These are phyloP conservation scores for Rossbeevera mucosa DNA, from an alignment of 768 basidiomycete species.

Conservation along the genomic window DNA sequence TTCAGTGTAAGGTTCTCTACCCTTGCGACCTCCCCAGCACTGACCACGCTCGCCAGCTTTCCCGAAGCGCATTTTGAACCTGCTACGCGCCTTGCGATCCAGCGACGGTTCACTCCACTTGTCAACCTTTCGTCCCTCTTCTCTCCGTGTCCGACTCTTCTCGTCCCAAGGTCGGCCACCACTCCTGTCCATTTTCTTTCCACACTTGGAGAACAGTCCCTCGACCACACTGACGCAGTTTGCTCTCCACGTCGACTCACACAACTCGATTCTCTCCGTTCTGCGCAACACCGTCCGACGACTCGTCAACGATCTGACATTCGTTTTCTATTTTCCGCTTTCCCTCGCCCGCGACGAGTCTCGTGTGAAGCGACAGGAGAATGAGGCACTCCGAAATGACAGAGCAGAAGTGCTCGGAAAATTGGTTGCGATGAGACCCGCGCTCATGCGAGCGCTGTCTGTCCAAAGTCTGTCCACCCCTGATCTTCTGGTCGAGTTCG, in stretches of 20 bases:
- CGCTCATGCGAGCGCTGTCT: conserved; percentile 35
- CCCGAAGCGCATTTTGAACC: conserved; percentile 21
- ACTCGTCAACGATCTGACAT: conserved; percentile 10
- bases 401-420: conserved; percentile 64
- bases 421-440: conserved; percentile 51
- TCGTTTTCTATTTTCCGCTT: conserved; percentile 45
- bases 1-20: conserved; percentile 57
- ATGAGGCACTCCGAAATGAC: conserved; percentile 63
- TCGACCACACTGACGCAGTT: conserved; percentile 21
- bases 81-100: conserved; percentile 41
- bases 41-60: conserved; percentile 20
- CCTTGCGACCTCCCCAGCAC: background rate
- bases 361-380: conserved; percentile 48
- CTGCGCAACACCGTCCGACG: conserved; percentile 8
- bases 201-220: conserved; percentile 45
- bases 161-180: conserved; percentile 38
- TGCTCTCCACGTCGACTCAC: conserved; percentile 3
- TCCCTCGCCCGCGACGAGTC: conserved; percentile 67
- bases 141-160: conserved; percentile 44
- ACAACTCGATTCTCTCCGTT: conserved; percentile 1
- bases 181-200: conserved; percentile 48
- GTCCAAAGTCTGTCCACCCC: conserved; percentile 3
- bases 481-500: conserved; percentile 22
- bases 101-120: conserved; percentile 44
- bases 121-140: conserved; percentile 44